Percentiles rank a stretch among this genome's conserved stretches.
Evolutionary conservation across 441 rosid species (phyloP).

Genomic region (Jatropha multifida): DNA sequence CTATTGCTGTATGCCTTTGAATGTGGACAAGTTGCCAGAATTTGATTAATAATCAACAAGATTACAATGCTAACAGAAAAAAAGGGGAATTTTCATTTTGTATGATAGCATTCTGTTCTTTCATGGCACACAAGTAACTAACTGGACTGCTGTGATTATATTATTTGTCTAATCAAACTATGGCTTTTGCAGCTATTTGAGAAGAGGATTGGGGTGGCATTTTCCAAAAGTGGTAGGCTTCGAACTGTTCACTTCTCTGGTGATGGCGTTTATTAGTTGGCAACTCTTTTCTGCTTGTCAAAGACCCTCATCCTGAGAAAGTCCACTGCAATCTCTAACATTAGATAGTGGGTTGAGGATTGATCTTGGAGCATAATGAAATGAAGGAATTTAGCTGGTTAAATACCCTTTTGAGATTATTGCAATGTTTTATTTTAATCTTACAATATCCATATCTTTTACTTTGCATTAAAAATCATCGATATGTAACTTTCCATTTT

Average conservation of each 20-base stretch:
- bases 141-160: background rate
- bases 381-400: background rate
- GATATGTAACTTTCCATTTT: background rate
- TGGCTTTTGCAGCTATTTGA: slow-evolving; percentile 58
- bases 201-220: slow-evolving; percentile 86
- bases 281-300: slow-evolving; percentile 85
- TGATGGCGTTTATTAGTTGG: slow-evolving; percentile 85
- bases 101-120: background rate
- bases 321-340: slow-evolving; percentile 12
- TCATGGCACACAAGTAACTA: background rate
- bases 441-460: background rate
- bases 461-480: background rate
- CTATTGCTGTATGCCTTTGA: too few species aligned
- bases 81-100: background rate
- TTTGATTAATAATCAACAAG: background rate
- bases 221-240: slow-evolving; percentile 82
- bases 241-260: slow-evolving; percentile 67
- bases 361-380: background rate
- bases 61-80: background rate
- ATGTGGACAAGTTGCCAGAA: background rate
- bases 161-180: slow-evolving; percentile 9
- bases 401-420: background rate
- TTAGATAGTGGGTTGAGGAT: background rate
- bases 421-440: slow-evolving; percentile 1
- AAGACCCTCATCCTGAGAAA: slow-evolving; percentile 60